Percentiles rank a stretch among this genome's conserved stretches.
Conservation (phyloP, 2,329 filamentous ascomycete species). For the Sphaerulina populicola region DNA sequence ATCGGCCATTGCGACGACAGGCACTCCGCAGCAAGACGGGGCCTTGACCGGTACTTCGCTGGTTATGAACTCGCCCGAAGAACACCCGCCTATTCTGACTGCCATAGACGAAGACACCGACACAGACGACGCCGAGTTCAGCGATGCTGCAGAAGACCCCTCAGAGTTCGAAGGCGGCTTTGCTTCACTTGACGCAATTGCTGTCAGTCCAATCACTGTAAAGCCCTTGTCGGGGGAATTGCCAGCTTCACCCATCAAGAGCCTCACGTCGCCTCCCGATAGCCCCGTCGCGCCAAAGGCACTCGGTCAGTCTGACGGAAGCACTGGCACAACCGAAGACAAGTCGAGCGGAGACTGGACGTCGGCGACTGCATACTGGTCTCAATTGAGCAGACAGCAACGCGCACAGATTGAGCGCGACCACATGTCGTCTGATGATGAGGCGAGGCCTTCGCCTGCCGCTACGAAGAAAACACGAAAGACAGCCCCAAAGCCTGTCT, state of each 20-base stretch:
- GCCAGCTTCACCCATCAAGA: not conserved
- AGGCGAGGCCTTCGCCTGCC: constrained; percentile 17
- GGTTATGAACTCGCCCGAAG: constrained; percentile 11
- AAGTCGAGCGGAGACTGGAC: constrained; percentile 49
- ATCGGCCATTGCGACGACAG: constrained; percentile 5
- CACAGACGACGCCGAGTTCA: constrained; percentile 56
- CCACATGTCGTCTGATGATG: constrained; percentile 31
- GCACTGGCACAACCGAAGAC: not conserved
- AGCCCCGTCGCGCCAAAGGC: constrained; percentile 23
- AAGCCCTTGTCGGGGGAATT: constrained; percentile 7
- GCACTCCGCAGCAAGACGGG: constrained; percentile 1
- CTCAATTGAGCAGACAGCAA: constrained; percentile 54
- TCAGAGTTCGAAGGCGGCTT: constrained; percentile 61
- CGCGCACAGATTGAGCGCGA: constrained; percentile 55
- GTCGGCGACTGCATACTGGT: constrained; percentile 62
- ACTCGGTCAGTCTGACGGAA: constrained; percentile 7
- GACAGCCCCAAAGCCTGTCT: constrained; percentile 25
- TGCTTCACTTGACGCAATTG: constrained; percentile 62
- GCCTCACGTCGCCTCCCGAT: constrained; percentile 19
- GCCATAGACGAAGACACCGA: constrained; percentile 26
- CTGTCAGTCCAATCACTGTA: constrained; percentile 48
- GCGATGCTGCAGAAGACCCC: constrained; percentile 67
- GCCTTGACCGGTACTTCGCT: constrained; percentile 10
- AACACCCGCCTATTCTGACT: constrained; percentile 14
- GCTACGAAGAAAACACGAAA: constrained; percentile 38